phyloP scores from a whole-genome alignment of 106 monocot species.

The Dioscorea alata region DNA sequence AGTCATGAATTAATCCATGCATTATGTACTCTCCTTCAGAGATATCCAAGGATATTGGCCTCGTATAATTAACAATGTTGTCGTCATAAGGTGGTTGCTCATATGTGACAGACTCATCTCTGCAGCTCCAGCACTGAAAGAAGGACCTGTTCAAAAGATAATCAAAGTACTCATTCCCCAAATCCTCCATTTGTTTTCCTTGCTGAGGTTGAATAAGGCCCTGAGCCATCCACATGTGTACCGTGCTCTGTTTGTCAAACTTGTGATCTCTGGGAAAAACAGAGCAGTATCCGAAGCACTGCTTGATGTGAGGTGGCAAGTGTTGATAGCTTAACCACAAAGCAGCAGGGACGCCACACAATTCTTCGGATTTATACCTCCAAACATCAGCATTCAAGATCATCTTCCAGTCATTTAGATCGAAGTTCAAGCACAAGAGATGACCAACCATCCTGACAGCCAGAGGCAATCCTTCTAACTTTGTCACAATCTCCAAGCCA shows the following conservation, averaged over 20 bases:
- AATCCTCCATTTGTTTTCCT: slow-evolving; percentile 13
- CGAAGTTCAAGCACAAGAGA: not conserved
- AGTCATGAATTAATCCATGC: not conserved
- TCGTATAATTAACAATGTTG: no score
- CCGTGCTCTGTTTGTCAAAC: slow-evolving; percentile 6
- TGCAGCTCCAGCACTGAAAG: not conserved
- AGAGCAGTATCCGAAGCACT: slow-evolving; percentile 25
- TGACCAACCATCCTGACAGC: not conserved
- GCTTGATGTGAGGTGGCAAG: slow-evolving; percentile 12
- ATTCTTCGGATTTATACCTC: not conserved
- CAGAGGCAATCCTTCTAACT: not conserved
- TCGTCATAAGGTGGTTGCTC: no score
- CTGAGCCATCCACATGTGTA: slow-evolving; percentile 21
- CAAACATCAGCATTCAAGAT: not conserved
- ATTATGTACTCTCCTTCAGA: not conserved
- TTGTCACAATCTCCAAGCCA: not conserved
- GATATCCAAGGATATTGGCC: no score
- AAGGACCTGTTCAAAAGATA: slow-evolving; percentile 14
- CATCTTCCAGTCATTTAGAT: not conserved
- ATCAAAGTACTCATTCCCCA: slow-evolving; percentile 15
- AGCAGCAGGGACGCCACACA: slow-evolving; percentile 7
- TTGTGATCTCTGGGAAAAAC: slow-evolving; percentile 17
- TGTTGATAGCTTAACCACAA: slow-evolving; percentile 29
- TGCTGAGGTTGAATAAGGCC: slow-evolving; percentile 9
- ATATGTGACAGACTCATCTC: no score